Conservation (phyloP, 139 green algal genomes). For the Chlamydomonas schloesseri region DNA sequence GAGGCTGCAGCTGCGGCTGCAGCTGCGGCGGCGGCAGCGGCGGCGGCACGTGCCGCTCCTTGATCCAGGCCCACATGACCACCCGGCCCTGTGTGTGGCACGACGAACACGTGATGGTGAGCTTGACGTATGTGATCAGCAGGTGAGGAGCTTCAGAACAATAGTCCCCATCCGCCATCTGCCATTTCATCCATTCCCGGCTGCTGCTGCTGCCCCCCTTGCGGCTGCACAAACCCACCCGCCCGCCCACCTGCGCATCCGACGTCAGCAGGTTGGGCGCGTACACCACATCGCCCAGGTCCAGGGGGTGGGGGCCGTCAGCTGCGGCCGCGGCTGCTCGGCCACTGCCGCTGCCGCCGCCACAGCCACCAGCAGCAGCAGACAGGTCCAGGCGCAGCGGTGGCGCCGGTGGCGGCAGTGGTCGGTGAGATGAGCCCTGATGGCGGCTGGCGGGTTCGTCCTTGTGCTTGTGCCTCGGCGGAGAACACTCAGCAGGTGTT, state of each 20-base stretch:
- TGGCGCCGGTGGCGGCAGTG: neutral
- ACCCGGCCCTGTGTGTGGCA: conserved; percentile 60
- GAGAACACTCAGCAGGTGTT: too few species aligned
- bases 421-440: too few species aligned
- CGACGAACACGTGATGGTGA: neutral
- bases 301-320: conserved; percentile 50
- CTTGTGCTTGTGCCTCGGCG: too few species aligned
- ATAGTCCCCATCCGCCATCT: too few species aligned
- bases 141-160: too few species aligned
- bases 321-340: neutral
- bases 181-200: too few species aligned
- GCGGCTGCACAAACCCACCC: too few species aligned
- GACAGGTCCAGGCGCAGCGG: neutral
- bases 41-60: conserved; percentile 65
- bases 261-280: conserved; percentile 61
- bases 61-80: conserved; percentile 86
- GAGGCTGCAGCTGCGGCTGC: too few species aligned
- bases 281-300: conserved; percentile 68
- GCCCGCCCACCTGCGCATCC: neutral
- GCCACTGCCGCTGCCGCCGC: neutral
- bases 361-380: neutral
- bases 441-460: too few species aligned
- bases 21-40: too few species aligned
- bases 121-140: too few species aligned
- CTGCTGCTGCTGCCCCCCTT: too few species aligned